Evolutionary conservation across 1,284 basidiomycete species (phyloP).

Genomic region (Veloporphyrellus conicus): DNA sequence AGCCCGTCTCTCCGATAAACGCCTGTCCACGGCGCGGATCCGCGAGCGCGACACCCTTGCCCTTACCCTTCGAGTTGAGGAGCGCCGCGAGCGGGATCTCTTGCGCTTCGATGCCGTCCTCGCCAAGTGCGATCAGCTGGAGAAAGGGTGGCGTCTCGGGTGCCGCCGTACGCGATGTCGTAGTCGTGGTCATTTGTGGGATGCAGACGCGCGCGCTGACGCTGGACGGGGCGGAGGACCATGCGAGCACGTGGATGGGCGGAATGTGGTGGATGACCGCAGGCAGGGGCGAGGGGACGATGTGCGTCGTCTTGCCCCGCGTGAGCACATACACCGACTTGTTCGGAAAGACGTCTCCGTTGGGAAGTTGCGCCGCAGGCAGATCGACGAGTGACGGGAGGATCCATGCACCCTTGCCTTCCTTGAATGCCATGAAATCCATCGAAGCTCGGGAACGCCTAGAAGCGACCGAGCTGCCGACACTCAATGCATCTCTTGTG

Average conservation of each 20-base stretch:
- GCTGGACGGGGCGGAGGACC: conserved; percentile 55
- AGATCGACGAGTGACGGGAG: conserved; percentile 50
- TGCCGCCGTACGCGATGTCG: background rate
- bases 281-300: conserved; percentile 65
- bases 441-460: conserved; percentile 53
- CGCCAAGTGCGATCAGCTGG: conserved; percentile 63
- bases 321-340: conserved; percentile 60
- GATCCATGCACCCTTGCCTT: conserved; percentile 52
- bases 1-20: conserved; percentile 62
- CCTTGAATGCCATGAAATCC: conserved; percentile 45
- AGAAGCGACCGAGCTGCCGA: conserved; percentile 14
- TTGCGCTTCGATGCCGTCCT: conserved; percentile 66
- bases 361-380: conserved; percentile 32
- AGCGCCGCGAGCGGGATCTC: conserved; percentile 49
- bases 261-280: conserved; percentile 42
- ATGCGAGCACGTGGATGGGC: conserved; percentile 54
- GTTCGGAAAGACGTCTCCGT: conserved; percentile 18
- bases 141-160: conserved; percentile 40
- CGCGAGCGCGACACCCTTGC: conserved; percentile 44
- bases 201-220: conserved; percentile 51
- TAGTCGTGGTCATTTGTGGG: conserved; percentile 15
- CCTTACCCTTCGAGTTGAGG: conserved; percentile 23
- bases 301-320: conserved; percentile 62
- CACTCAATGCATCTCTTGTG: conserved; percentile 23
- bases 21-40: conserved; percentile 52